Evolutionary conservation across 2,329 filamentous ascomycete genomes (phyloP).

Genomic region (Tolypocladium amazonense): DNA sequence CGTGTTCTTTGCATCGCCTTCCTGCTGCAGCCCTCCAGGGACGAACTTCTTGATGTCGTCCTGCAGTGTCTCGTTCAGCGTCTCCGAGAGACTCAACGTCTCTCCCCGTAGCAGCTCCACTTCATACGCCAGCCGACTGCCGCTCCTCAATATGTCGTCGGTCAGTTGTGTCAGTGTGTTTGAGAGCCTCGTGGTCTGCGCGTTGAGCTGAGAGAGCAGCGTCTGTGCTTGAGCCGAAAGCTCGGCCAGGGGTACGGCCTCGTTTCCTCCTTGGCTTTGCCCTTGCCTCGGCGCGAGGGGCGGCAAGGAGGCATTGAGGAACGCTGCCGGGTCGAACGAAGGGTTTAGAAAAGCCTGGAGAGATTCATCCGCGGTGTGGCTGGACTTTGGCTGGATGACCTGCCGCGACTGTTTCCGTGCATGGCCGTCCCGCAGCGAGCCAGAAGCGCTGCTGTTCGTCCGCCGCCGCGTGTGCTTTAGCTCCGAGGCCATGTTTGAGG

Average conservation of each 20-base stretch:
- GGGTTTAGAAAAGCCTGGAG: constrained; percentile 66
- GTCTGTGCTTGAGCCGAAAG: constrained; percentile 73
- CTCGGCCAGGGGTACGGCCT: constrained; percentile 55
- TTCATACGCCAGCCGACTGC: constrained; percentile 82
- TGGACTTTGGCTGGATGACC: constrained; percentile 37
- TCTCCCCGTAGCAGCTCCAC: constrained; percentile 90
- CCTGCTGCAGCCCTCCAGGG: constrained; percentile 34
- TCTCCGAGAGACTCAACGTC: constrained; percentile 68
- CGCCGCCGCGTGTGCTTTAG: constrained; percentile 27
- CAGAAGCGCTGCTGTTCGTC: constrained; percentile 33
- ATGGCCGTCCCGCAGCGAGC: constrained; percentile 30
- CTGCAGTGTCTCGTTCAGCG: constrained; percentile 60
- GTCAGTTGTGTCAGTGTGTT: constrained; percentile 78
- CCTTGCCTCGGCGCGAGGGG: constrained; percentile 42
- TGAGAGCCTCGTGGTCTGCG: constrained; percentile 76
- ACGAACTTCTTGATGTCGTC: constrained; percentile 66
- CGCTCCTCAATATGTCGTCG: constrained; percentile 86
- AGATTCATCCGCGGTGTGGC: constrained; percentile 60
- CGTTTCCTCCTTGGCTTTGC: constrained; percentile 11
- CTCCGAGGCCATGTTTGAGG: constrained; percentile 17
- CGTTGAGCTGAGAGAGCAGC: constrained; percentile 77
- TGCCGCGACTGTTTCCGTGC: constrained; percentile 25
- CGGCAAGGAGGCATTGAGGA: constrained; percentile 72
- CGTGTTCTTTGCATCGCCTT: constrained; percentile 12
- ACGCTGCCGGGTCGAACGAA: constrained; percentile 73